A percentile compares a stretch with the other conserved stretches of the same genome.
These are phyloP conservation scores for Cryomyces antarcticus DNA, from an alignment of 495 filamentous ascomycete genomes.

Conservation along the genomic window DNA sequence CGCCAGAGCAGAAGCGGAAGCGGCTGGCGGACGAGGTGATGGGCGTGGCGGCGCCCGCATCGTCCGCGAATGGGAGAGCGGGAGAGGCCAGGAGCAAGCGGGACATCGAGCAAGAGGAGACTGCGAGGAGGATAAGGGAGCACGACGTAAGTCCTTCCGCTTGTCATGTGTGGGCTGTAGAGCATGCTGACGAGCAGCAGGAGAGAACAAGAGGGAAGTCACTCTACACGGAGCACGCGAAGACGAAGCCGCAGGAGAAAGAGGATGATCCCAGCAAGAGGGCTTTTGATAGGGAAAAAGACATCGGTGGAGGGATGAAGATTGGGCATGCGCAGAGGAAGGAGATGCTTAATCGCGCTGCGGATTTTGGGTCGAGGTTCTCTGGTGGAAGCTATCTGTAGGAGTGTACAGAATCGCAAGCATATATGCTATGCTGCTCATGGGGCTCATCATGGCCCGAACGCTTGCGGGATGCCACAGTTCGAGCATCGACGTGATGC, in stretches of 20 bases:
- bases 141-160: slow-evolving; percentile 27
- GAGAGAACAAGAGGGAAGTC: slow-evolving; percentile 41
- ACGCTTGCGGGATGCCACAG: too few relatives aligned
- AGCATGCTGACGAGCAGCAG: slow-evolving; percentile 13
- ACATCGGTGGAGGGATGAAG: slow-evolving; percentile 59
- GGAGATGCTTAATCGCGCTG: slow-evolving; percentile 61
- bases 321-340: slow-evolving; percentile 54
- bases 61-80: slow-evolving; percentile 9
- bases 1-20: slow-evolving; percentile 67
- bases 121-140: slow-evolving; percentile 32
- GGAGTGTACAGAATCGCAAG: not conserved
- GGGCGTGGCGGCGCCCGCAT: slow-evolving; percentile 34
- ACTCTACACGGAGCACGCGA: slow-evolving; percentile 42
- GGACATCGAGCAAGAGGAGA: slow-evolving; percentile 21
- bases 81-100: slow-evolving; percentile 3
- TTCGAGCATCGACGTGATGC: too few relatives aligned
- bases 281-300: slow-evolving; percentile 85
- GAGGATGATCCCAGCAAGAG: slow-evolving; percentile 80
- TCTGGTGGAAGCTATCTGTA: slow-evolving; percentile 57
- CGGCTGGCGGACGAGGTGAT: slow-evolving; percentile 71
- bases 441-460: too few relatives aligned
- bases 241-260: slow-evolving; percentile 23
- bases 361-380: slow-evolving; percentile 70
- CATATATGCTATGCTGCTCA: too few relatives aligned
- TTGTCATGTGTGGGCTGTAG: not conserved